phyloP scores from a whole-genome alignment of 495 filamentous ascomycete genomes.

The Hypoxylon lenormandii region DNA sequence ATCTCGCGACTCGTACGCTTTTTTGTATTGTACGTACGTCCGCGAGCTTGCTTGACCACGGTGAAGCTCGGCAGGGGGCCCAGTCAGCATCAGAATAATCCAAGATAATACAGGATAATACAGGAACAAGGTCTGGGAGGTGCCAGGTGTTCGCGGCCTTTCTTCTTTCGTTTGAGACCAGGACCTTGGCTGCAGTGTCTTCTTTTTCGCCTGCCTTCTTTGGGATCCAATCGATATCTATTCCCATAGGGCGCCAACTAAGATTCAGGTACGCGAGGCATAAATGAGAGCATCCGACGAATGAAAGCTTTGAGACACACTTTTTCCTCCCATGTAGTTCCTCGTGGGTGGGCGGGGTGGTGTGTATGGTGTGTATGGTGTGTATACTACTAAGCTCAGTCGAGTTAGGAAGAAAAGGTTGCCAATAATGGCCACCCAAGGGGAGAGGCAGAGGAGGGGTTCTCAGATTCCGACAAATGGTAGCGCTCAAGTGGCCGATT shows the following conservation, averaged over 20 bases:
- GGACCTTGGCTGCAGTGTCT: constrained; percentile 22
- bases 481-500: constrained; percentile 18
- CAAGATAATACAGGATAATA: too few relatives aligned
- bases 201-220: constrained; percentile 39
- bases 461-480: constrained; percentile 34
- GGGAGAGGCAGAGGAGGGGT: constrained; percentile 29
- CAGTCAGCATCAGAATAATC: constrained; percentile 27
- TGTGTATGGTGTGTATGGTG: too few relatives aligned
- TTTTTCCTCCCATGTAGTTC: constrained; percentile 6
- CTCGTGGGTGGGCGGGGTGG: constrained; percentile 42
- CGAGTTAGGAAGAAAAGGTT: constrained; percentile 26
- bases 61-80: constrained; percentile 15
- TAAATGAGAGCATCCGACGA: constrained; percentile 33
- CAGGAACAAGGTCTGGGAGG: constrained; percentile 38
- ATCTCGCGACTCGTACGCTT: not conserved
- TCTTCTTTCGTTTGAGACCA: constrained; percentile 33
- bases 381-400: constrained; percentile 44
- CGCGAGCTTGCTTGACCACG: constrained; percentile 6
- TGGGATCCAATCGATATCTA: constrained; percentile 22
- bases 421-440: constrained; percentile 2
- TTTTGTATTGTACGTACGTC: not conserved
- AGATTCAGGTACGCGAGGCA: constrained; percentile 47
- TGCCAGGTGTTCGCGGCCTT: constrained; percentile 42
- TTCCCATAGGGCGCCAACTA: constrained; percentile 32
- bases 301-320: constrained; percentile 27